phyloP scores from a whole-genome alignment of 2,329 filamentous ascomycete species.

The Diplodia intermedia region DNA sequence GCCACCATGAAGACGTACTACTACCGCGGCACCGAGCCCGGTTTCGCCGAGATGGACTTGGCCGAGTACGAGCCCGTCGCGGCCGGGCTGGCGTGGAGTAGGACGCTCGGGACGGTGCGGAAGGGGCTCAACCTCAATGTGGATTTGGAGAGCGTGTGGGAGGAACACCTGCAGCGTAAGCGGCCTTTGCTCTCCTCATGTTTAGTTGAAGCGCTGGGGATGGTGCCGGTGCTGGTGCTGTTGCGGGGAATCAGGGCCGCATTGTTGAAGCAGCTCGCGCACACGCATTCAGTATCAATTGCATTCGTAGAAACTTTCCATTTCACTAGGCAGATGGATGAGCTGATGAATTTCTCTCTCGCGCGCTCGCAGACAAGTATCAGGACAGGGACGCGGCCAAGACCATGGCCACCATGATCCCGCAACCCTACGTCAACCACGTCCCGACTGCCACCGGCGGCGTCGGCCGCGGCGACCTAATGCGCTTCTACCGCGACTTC shows the following conservation, averaged over 20 bases:
- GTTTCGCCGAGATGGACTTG: conserved; percentile 53
- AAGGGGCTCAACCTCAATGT: conserved; percentile 47
- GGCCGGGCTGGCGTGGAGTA: conserved; percentile 52
- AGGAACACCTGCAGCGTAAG: conserved; percentile 43
- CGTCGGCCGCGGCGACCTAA: conserved; percentile 51
- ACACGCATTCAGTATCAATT: not conserved
- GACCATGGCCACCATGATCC: conserved; percentile 42
- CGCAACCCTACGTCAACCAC: conserved; percentile 45
- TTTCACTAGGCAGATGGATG: not conserved
- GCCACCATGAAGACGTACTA: conserved; percentile 49
- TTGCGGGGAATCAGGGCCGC: not conserved
- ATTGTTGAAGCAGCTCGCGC: not conserved
- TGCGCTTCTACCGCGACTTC: conserved; percentile 62
- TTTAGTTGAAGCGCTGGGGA: not conserved
- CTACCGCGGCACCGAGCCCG: conserved; percentile 47
- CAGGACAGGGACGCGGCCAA: conserved; percentile 38
- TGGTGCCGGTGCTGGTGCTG: not conserved
- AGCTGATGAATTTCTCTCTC: conserved; percentile 7
- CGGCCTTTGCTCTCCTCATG: not conserved
- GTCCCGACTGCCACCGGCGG: conserved; percentile 55
- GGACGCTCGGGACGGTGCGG: conserved; percentile 48
- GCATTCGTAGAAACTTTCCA: conserved; percentile 1
- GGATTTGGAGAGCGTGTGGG: conserved; percentile 45
- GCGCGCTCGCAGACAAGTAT: conserved; percentile 32
- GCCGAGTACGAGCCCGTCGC: conserved; percentile 51